Percentiles rank a stretch among this genome's conserved stretches.
These are phyloP conservation scores for Kwoniella newhampshirensis DNA, from an alignment of 768 basidiomycete genomes.

Conservation along the genomic window DNA sequence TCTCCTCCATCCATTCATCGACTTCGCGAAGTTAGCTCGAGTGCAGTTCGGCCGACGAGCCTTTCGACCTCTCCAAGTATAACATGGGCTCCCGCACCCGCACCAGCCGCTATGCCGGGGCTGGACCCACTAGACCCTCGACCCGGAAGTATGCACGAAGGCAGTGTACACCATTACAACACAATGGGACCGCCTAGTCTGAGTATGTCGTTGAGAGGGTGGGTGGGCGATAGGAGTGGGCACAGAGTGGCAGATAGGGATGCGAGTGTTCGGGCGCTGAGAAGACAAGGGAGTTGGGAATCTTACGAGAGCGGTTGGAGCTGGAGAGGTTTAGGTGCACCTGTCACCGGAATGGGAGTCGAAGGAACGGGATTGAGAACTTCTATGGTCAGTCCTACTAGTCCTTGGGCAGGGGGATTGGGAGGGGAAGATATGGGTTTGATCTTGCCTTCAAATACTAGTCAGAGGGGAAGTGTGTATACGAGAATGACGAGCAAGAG, in stretches of 20 bases:
- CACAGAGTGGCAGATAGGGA: constrained; percentile 62
- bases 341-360: background rate
- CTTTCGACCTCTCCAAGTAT: constrained; percentile 14
- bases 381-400: background rate
- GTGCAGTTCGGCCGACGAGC: background rate
- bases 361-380: background rate
- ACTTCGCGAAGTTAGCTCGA: background rate
- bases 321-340: constrained; percentile 30
- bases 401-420: background rate
- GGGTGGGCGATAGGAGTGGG: constrained; percentile 3
- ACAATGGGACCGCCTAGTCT: constrained; percentile 9
- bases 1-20: constrained; percentile 6
- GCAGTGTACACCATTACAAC: constrained; percentile 2
- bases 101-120: too few species aligned
- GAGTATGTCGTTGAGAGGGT: constrained; percentile 12
- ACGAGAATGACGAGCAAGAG: background rate
- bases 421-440: background rate
- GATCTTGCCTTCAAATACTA: background rate
- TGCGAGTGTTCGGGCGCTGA: constrained; percentile 84
- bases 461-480: constrained; percentile 2
- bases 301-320: constrained; percentile 66
- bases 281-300: constrained; percentile 88
- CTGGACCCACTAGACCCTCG: too few species aligned
- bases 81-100: constrained; percentile 15
- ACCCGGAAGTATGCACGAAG: background rate